Conservation (phyloP, 2,329 filamentous ascomycete species). For the Neofusicoccum cordaticola region DNA sequence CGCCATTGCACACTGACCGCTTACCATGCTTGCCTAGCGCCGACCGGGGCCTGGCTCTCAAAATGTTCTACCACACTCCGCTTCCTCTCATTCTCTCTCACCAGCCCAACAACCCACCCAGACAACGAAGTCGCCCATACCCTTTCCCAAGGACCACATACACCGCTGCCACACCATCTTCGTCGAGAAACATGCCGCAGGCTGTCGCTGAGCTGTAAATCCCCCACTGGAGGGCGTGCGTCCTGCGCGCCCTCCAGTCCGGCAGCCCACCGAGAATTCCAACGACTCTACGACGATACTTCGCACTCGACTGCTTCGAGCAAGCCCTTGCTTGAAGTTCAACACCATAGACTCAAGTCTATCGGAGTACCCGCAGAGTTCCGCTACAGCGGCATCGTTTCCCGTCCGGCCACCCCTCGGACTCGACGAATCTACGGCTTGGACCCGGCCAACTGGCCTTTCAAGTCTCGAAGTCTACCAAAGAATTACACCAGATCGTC, state of each 20-base stretch:
- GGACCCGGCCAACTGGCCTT: constrained; percentile 30
- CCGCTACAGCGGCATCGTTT: constrained; percentile 32
- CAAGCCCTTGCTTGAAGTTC: constrained; percentile 28
- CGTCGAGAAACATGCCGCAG: constrained; percentile 49
- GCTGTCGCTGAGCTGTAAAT: constrained; percentile 71
- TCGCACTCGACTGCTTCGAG: constrained; percentile 33
- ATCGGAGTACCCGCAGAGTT: constrained; percentile 24
- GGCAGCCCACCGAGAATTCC: constrained; percentile 75
- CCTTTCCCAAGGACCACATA: background rate
- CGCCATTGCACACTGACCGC: background rate
- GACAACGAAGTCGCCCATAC: constrained; percentile 41
- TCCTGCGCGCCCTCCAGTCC: constrained; percentile 69
- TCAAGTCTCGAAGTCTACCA: constrained; percentile 34
- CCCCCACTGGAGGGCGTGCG: constrained; percentile 68
- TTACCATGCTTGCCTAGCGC: background rate
- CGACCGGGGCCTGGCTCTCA: constrained; percentile 8
- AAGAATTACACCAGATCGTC: constrained; percentile 25
- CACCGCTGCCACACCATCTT: constrained; percentile 27
- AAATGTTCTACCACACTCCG: constrained; percentile 28
- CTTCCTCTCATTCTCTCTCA: constrained; percentile 29
- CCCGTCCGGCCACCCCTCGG: constrained; percentile 28
- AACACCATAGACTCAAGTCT: constrained; percentile 22
- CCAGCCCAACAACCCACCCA: constrained; percentile 28
- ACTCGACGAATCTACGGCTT: constrained; percentile 29
- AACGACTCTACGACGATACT: constrained; percentile 50